phyloP scores from a whole-genome alignment of 2,329 filamentous ascomycete genomes.

The Monosporascus ibericus region DNA sequence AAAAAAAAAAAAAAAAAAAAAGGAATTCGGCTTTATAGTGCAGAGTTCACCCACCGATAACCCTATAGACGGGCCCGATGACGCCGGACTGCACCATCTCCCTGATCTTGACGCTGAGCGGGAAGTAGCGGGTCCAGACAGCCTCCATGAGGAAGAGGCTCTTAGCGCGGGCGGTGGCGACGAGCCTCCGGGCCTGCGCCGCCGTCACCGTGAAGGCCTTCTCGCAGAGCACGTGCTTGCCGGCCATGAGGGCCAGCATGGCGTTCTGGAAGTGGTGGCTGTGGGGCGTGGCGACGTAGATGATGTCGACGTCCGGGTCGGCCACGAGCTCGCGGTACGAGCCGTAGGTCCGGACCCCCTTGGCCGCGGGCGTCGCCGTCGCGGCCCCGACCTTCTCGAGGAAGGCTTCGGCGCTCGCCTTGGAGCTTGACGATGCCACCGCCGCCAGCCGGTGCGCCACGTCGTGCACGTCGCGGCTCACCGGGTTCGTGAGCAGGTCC shows the following conservation, averaged over 20 bases:
- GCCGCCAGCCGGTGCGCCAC: slow-evolving; percentile 73
- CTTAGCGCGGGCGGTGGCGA: slow-evolving; percentile 66
- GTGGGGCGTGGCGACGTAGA: slow-evolving; percentile 88
- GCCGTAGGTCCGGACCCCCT: slow-evolving; percentile 65
- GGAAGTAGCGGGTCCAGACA: slow-evolving; percentile 87
- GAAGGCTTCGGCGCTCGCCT: slow-evolving; percentile 64
- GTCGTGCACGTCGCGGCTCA: slow-evolving; percentile 61
- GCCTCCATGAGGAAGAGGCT: slow-evolving; percentile 77
- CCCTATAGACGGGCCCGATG: slow-evolving; percentile 57
- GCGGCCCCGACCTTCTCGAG: slow-evolving; percentile 57
- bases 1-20: no score
- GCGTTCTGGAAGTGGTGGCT: slow-evolving; percentile 90
- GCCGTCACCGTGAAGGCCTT: slow-evolving; percentile 86
- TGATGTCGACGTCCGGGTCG: slow-evolving; percentile 72
- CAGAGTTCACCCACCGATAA: slow-evolving; percentile 35
- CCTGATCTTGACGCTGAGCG: slow-evolving; percentile 68
- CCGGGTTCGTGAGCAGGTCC: slow-evolving; percentile 72
- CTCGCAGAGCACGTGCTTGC: slow-evolving; percentile 86
- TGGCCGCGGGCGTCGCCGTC: slow-evolving; percentile 36
- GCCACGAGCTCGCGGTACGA: slow-evolving; percentile 77
- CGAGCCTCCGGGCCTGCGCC: slow-evolving; percentile 65
- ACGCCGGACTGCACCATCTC: slow-evolving; percentile 53
- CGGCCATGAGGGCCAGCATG: slow-evolving; percentile 75
- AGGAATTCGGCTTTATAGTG: neutral
- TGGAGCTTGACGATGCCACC: slow-evolving; percentile 71